Evolutionary conservation across 768 basidiomycete species (phyloP), one percentile per base, ranked within the genome.

Genomic region (Leucosporidium yakuticum): DNA sequence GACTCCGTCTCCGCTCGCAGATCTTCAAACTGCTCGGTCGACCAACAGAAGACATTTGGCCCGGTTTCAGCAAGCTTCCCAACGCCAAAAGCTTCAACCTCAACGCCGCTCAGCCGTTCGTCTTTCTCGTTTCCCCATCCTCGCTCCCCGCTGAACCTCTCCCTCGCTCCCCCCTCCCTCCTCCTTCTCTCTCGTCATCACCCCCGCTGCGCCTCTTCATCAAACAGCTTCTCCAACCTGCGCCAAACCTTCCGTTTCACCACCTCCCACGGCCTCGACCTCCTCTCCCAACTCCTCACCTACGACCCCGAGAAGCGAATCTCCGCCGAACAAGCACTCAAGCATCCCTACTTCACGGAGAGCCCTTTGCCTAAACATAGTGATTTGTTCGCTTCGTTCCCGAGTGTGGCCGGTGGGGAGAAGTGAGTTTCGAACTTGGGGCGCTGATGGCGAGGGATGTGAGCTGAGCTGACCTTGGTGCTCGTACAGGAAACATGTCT

Each of bases 321-420:
- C 65, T 85, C 86, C 60, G 95, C 96, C 2, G 90, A 90, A 68
- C 90, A 93, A 71, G 96, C 94, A 8, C 77, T 94, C 54, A 84
- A 85, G 68, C 96, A 99, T 79, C 88, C 88, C 4, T 99, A 64
- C 47, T 69, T 67, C 69, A 96, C 92, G 7, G 96, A 98, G 80
- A 88, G 91, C 0, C 96, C 96, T 0, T 80, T 90, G 48, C 96
- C 96, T 0, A 98, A 99, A 77, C 94, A 98, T 77, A 90, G 92
- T 21, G 92, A 95, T 76, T 81, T 98, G 67, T 98, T 99, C 80
- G 85, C 89, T 2, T 94, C 91, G 4, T 99, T 98, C 79, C 96
- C 96, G 36, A 94, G 91, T 48, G 86, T 89, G 31, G 96, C 96
- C 29, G 95, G 29, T 2, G 63, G 50, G 4, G 63, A 64, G 23